Percentiles rank a stretch among this genome's conserved stretches.
These are phyloP conservation scores for Hapsidospora chrysogenum DNA, from an alignment of 495 filamentous ascomycete genomes.

Conservation along the genomic window DNA sequence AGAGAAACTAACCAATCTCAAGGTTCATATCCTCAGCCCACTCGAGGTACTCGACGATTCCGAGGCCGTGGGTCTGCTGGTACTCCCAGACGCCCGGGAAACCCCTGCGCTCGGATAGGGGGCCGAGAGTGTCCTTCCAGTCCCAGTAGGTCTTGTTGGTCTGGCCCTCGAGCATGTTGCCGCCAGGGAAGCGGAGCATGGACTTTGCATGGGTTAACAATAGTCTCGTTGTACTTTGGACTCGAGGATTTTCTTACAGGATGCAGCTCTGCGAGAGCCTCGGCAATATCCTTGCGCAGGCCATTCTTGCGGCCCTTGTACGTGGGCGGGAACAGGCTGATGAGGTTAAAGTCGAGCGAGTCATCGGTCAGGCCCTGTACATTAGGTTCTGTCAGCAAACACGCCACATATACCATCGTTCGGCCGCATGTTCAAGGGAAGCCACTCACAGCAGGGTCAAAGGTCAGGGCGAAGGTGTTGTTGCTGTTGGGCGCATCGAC, in stretches of 20 bases:
- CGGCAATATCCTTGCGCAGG: conserved; percentile 39
- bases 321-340: conserved; percentile 52
- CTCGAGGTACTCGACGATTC: conserved; percentile 45
- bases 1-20: conserved; percentile 21
- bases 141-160: conserved; percentile 38
- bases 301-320: conserved; percentile 47
- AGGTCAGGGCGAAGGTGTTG: conserved; percentile 47
- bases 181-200: conserved; percentile 48
- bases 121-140: conserved; percentile 54
- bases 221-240: too few species aligned
- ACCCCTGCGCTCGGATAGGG: conserved; percentile 43
- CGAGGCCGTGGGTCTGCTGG: conserved; percentile 43
- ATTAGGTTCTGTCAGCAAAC: too few species aligned
- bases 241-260: too few species aligned
- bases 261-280: conserved; percentile 33
- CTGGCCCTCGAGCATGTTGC: conserved; percentile 49
- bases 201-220: conserved; percentile 7
- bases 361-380: conserved; percentile 21
- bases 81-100: conserved; percentile 45
- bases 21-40: conserved; percentile 49
- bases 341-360: conserved; percentile 44
- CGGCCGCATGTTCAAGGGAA: too few species aligned
- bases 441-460: conserved; percentile 25
- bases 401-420: too few species aligned
- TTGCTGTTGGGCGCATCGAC: conserved; percentile 36